A percentile compares a stretch with the other conserved stretches of the same genome.
phyloP scores from a whole-genome alignment of 2,329 filamentous ascomycete species.

The Colletotrichum gloeosporioides region DNA sequence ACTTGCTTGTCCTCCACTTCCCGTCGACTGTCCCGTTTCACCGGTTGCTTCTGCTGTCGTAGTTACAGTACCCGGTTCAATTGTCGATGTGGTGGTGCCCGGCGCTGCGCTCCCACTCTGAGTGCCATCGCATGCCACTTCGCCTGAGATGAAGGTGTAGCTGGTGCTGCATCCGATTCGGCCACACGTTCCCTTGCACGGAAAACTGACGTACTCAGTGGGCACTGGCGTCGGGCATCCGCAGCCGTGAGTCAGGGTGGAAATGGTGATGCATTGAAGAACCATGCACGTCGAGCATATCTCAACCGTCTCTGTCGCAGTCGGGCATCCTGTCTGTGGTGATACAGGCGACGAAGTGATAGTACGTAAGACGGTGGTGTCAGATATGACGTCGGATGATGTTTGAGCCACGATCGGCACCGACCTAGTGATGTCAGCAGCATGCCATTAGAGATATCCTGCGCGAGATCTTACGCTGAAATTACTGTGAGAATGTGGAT shows the following conservation, averaged over 20 bases:
- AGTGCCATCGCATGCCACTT: neutral
- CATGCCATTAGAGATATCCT: rapidly evolving
- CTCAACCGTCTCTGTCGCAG: slow-evolving; percentile 33
- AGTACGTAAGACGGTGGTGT: neutral
- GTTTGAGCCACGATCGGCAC: neutral
- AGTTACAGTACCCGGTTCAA: neutral
- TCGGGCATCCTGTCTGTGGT: slow-evolving; percentile 31
- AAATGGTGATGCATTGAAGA: slow-evolving; percentile 32
- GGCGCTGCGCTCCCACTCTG: neutral
- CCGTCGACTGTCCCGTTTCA: neutral
- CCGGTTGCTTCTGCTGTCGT: neutral
- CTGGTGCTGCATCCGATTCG: slow-evolving; percentile 31
- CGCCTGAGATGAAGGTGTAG: slow-evolving; percentile 20
- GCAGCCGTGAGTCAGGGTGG: slow-evolving; percentile 35
- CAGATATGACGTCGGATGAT: neutral
- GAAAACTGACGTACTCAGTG: slow-evolving; percentile 32
- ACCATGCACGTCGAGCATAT: slow-evolving; percentile 38
- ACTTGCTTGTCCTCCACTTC: neutral
- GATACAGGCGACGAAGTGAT: neutral
- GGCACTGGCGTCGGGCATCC: slow-evolving; percentile 34
- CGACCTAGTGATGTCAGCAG: neutral
- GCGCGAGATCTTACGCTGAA: neutral
- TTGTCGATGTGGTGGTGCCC: neutral
- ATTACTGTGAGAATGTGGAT: neutral
- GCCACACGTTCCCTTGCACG: slow-evolving; percentile 32